phyloP scores from a whole-genome alignment of 495 filamentous ascomycete species.

The Hypoxylon fuscum region DNA sequence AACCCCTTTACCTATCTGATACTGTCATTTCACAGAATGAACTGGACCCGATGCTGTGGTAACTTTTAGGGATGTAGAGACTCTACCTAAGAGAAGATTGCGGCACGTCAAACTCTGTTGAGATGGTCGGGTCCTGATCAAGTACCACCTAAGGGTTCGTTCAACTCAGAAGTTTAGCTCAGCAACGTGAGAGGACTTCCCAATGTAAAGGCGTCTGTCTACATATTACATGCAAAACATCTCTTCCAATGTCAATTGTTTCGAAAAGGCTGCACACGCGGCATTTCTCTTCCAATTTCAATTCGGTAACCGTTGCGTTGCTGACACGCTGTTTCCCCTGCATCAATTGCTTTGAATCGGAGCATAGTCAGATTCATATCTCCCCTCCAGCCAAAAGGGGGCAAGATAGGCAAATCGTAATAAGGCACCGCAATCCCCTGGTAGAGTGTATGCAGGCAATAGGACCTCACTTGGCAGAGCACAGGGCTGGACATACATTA shows the following conservation, averaged over 20 bases:
- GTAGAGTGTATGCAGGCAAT: conserved; percentile 11
- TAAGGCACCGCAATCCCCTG: conserved; percentile 7
- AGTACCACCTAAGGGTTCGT: not conserved
- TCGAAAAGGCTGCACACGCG: conserved; percentile 16
- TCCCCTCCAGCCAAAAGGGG: conserved; percentile 28
- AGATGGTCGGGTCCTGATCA: not conserved
- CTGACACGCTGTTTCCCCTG: conserved; percentile 28
- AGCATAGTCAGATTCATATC: conserved; percentile 28
- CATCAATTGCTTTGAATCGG: conserved; percentile 30
- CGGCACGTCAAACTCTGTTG: conserved; percentile 7
- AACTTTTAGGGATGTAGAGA: not conserved
- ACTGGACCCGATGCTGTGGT: conserved; percentile 5
- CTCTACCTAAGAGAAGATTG: not conserved
- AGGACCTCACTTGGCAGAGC: conserved; percentile 18
- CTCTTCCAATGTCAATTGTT: conserved; percentile 32
- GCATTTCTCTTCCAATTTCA: conserved; percentile 18
- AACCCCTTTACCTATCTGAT: not conserved
- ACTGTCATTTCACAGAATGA: conserved; percentile 1
- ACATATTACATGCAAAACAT: conserved; percentile 17
- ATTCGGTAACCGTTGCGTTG: conserved; percentile 4
- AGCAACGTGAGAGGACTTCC: not conserved
- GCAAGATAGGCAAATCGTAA: conserved; percentile 31
- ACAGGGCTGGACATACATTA: conserved; percentile 1
- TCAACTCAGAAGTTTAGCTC: not conserved
- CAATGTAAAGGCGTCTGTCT: too few species aligned